phyloP scores from a whole-genome alignment of 768 basidiomycete genomes.

The Boletus reticuloceps region DNA sequence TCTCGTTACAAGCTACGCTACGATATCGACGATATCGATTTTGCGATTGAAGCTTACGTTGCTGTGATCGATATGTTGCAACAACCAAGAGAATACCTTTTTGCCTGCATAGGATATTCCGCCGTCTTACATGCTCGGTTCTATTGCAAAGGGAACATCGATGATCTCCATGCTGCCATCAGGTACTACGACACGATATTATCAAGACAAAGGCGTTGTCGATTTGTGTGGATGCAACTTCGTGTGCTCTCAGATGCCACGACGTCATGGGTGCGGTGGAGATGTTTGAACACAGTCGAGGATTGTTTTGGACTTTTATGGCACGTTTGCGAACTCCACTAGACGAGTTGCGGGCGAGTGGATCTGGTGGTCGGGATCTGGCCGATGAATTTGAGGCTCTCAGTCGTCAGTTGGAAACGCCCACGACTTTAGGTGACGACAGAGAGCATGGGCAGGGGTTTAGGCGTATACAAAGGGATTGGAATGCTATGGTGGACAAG shows the following conservation, averaged over 20 bases:
- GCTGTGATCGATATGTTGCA: no score
- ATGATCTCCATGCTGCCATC: no score
- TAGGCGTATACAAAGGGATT: slow-evolving; percentile 22
- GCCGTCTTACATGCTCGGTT: no score
- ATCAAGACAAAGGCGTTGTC: not conserved
- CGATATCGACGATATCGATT: no score
- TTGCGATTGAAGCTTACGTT: no score
- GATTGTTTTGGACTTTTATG: slow-evolving; percentile 25
- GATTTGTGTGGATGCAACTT: slow-evolving; percentile 25
- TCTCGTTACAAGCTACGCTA: no score
- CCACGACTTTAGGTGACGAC: slow-evolving; percentile 2
- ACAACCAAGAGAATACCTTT: no score
- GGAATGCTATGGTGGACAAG: slow-evolving; percentile 23
- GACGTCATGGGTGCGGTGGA: slow-evolving; percentile 30
- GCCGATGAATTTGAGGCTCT: slow-evolving; percentile 19
- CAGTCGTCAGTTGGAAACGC: slow-evolving; percentile 20
- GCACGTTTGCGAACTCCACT: slow-evolving; percentile 24
- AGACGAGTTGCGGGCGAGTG: slow-evolving; percentile 18
- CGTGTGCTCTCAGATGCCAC: slow-evolving; percentile 20
- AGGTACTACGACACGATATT: no score
- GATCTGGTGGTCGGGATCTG: slow-evolving; percentile 6
- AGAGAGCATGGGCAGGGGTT: slow-evolving; percentile 13
- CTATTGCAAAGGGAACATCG: no score
- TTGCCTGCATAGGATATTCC: no score
- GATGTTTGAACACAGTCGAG: slow-evolving; percentile 33